Percentiles rank a stretch among this genome's conserved stretches.
phyloP scores from a whole-genome alignment of 2,329 filamentous ascomycete species.

The Beauveria brongniartii region DNA sequence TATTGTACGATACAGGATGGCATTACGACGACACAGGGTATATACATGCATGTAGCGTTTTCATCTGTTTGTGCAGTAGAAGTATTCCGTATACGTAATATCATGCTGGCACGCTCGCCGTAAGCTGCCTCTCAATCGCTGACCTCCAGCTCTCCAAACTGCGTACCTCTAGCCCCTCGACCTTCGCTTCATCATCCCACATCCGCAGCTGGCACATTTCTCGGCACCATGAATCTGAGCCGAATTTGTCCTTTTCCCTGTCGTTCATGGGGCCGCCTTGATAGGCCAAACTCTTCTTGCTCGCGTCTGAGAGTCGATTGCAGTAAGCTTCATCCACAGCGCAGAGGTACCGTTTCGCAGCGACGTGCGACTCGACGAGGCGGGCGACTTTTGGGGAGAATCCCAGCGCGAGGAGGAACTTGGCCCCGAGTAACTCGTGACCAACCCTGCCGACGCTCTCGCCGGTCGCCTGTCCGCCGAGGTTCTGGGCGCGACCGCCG shows the following conservation, averaged over 20 bases:
- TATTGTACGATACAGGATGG: too few relatives aligned
- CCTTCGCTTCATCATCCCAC: slow-evolving; percentile 16
- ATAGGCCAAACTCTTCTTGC: slow-evolving; percentile 14
- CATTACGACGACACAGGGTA: too few relatives aligned
- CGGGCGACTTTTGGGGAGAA: slow-evolving; percentile 14
- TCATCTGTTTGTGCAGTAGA: too few relatives aligned
- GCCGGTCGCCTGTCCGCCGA: slow-evolving; percentile 9
- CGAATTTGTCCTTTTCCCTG: slow-evolving; percentile 10
- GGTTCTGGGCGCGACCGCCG: slow-evolving; percentile 9
- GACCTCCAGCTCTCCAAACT: too few relatives aligned
- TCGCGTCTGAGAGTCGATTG: slow-evolving; percentile 15
- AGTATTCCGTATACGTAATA: too few relatives aligned
- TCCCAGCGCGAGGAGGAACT: slow-evolving; percentile 13
- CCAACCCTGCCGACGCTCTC: slow-evolving; percentile 14
- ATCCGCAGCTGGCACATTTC: slow-evolving; percentile 15
- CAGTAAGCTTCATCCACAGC: slow-evolving; percentile 13
- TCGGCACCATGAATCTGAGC: slow-evolving; percentile 8
- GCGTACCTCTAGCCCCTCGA: too few relatives aligned
- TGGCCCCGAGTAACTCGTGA: slow-evolving; percentile 13
- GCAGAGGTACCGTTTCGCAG: slow-evolving; percentile 16
- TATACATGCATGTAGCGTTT: too few relatives aligned
- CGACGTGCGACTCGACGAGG: slow-evolving; percentile 16
- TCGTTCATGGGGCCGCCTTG: slow-evolving; percentile 15
- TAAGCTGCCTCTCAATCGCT: too few relatives aligned
- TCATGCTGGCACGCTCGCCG: too few relatives aligned